Conservation (phyloP, 2,329 filamentous ascomycete species). For the Aspergillus eucalypticola region DNA sequence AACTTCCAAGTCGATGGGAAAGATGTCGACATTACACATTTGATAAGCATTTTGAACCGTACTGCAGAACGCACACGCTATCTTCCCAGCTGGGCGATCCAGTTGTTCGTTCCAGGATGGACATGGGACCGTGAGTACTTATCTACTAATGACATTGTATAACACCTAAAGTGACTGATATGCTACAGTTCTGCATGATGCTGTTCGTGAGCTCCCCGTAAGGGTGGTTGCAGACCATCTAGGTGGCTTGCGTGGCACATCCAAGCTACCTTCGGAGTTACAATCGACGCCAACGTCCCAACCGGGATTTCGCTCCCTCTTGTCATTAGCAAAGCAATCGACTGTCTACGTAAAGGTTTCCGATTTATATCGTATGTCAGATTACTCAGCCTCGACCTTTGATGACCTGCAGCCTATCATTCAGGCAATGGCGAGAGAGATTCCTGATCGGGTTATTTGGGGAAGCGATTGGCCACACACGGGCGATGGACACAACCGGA, state of each 20-base stretch:
- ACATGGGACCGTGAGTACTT: constrained; percentile 1
- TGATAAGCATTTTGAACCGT: not conserved
- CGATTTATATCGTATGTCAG: constrained; percentile 2
- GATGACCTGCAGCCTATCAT: not conserved
- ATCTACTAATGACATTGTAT: not conserved
- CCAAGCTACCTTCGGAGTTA: not conserved
- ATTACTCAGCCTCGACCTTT: not conserved
- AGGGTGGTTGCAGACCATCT: constrained; percentile 6
- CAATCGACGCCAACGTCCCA: not conserved
- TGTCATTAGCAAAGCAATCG: not conserved
- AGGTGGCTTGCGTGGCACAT: constrained; percentile 1
- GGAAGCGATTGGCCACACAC: constrained; percentile 12
- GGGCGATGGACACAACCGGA: constrained; percentile 1
- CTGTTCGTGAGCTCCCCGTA: not conserved
- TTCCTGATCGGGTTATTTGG: constrained; percentile 7
- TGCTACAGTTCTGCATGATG: not conserved
- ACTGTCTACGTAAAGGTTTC: not conserved
- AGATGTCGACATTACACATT: not conserved
- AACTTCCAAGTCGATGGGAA: constrained; percentile 8
- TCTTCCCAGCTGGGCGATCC: constrained; percentile 6
- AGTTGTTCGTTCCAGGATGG: constrained; percentile 4
- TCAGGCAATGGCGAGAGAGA: not conserved
- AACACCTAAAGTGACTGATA: not conserved
- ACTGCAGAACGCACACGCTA: not conserved
- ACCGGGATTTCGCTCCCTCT: not conserved